These are phyloP conservation scores for Nicotiana knightiana DNA, from an alignment of 257 asterid genomes.

Conservation along the genomic window DNA sequence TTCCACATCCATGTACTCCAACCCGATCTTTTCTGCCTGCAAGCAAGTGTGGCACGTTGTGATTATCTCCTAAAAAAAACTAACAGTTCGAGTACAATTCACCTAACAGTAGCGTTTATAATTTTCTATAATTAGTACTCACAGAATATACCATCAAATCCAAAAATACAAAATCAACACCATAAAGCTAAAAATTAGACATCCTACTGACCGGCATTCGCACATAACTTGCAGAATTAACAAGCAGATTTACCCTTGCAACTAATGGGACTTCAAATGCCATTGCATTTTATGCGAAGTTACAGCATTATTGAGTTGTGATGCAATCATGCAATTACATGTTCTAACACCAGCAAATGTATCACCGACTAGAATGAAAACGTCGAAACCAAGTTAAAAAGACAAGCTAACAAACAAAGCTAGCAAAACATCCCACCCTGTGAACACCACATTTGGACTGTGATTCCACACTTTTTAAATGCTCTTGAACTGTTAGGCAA, in stretches of 20 bases:
- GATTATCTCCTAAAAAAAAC: not conserved
- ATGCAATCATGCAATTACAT: too few relatives aligned
- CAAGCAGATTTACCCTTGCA: not conserved
- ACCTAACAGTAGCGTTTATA: not conserved
- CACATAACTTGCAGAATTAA: not conserved
- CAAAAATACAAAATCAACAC: not conserved
- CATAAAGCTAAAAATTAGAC: not conserved
- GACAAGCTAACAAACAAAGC: not conserved
- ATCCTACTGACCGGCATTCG: not conserved
- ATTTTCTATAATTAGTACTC: not conserved
- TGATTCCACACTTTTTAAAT: not conserved
- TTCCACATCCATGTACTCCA: slow-evolving; percentile 25
- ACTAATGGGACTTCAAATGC: not conserved
- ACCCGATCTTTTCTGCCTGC: slow-evolving; percentile 18
- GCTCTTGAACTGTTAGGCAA: not conserved
- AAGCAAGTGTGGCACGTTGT: not conserved
- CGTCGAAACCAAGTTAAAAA: too few relatives aligned
- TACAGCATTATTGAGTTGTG: not conserved
- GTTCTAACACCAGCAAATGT: too few relatives aligned
- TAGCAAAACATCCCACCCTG: not conserved
- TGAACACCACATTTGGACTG: not conserved
- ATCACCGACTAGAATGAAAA: not conserved
- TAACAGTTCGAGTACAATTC: not conserved
- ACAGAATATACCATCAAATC: not conserved
- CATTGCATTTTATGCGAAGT: not conserved